These are phyloP conservation scores for Saprolegnia diclina DNA, from an alignment of 352 stramenopile species.

Conservation along the genomic window DNA sequence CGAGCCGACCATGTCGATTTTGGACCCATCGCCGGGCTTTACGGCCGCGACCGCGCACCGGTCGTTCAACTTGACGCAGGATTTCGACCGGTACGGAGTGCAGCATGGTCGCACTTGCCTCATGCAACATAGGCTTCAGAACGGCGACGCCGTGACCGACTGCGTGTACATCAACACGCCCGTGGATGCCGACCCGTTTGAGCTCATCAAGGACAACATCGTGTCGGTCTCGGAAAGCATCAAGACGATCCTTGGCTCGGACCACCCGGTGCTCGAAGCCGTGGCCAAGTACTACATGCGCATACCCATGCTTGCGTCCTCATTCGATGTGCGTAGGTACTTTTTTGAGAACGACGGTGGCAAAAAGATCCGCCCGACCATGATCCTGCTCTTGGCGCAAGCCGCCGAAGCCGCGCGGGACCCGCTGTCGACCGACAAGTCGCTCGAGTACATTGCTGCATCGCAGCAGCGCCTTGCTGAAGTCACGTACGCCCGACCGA, in stretches of 20 bases:
- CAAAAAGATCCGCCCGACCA: conserved; percentile 98
- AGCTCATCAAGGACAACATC: conserved; percentile 88
- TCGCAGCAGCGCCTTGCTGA: conserved; percentile 75
- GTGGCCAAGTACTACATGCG: conserved; percentile 73
- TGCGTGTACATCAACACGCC: conserved; percentile 32
- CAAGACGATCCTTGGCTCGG: conserved; percentile 92
- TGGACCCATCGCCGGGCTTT: conserved; percentile 64
- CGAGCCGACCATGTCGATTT: conserved; percentile 76
- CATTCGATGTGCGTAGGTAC: conserved; percentile 34
- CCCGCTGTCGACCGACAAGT: conserved; percentile 49
- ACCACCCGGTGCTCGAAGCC: conserved; percentile 95
- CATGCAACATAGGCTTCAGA: background rate
- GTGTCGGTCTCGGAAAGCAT: conserved; percentile 90
- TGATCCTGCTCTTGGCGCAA: conserved; percentile 93
- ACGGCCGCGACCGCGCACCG: conserved; percentile 36
- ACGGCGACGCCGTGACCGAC: background rate
- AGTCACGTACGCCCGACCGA: conserved; percentile 51
- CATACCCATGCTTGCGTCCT: background rate
- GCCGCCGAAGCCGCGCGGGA: conserved; percentile 83
- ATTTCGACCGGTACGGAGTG: conserved; percentile 37
- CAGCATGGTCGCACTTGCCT: background rate
- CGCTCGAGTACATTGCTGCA: conserved; percentile 61
- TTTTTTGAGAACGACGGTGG: conserved; percentile 94
- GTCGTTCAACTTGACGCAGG: conserved; percentile 34
- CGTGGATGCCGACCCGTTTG: conserved; percentile 87